Conservation (phyloP, 768 basidiomycete genomes). For the Brasilioporus rufonigricans region DNA sequence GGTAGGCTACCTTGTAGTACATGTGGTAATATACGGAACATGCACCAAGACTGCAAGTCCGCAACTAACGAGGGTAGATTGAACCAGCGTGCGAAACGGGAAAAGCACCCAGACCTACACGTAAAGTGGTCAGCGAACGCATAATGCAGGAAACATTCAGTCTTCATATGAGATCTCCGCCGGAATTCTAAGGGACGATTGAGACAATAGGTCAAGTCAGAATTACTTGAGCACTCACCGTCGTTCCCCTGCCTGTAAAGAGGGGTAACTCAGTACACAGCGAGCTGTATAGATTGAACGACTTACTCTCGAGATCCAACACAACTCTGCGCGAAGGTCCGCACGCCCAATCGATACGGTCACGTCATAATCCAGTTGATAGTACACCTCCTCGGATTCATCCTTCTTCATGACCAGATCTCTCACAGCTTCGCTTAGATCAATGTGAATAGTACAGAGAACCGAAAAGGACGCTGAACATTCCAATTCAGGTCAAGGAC, state of each 20-base stretch:
- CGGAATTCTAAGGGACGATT: neutral
- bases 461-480: neutral
- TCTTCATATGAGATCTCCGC: neutral
- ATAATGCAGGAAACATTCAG: neutral
- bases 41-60: too few species aligned
- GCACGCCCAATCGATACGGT: neutral
- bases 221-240: constrained; percentile 1
- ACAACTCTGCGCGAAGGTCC: constrained; percentile 4
- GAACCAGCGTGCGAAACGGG: too few species aligned
- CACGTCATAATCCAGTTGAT: too few species aligned
- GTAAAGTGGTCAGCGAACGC: neutral
- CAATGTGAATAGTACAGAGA: neutral
- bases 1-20: too few species aligned
- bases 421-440: neutral
- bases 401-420: neutral
- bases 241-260: neutral
- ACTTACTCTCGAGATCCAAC: constrained; percentile 10
- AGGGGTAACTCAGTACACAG: neutral
- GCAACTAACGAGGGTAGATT: too few species aligned
- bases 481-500: neutral
- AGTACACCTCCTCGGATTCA: too few species aligned
- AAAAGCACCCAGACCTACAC: too few species aligned
- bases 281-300: neutral
- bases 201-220: neutral
- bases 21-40: too few species aligned